Percentiles rank a stretch among this genome's conserved stretches.
Evolutionary conservation across 352 stramenopile genomes (phyloP).

Genomic region (Phytophthora rubi): DNA sequence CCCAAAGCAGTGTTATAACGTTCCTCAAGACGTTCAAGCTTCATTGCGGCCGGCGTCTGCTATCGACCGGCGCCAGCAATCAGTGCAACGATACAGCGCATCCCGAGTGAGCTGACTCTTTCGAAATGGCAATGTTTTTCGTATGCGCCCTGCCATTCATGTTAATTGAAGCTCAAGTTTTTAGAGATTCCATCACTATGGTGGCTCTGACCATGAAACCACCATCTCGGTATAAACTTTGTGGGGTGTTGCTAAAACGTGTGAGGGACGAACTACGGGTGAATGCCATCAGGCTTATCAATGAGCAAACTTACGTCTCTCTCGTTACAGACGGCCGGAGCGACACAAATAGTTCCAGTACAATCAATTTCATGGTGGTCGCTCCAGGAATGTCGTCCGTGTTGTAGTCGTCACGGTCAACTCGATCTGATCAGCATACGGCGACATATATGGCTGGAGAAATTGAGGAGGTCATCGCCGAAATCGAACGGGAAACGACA

Average conservation of each 20-base stretch:
- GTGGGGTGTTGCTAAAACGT: background rate
- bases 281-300: slow-evolving; percentile 1
- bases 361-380: slow-evolving; percentile 8
- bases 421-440: background rate
- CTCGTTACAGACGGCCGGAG: slow-evolving; percentile 6
- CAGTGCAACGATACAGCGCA: background rate
- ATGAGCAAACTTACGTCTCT: background rate
- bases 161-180: slow-evolving; percentile 1
- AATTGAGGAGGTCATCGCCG: slow-evolving; percentile 2
- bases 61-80: background rate
- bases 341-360: slow-evolving; percentile 8
- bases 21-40: background rate
- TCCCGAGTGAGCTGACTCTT: background rate
- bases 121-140: slow-evolving; percentile 10
- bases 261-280: background rate
- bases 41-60: background rate
- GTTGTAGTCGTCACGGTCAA: slow-evolving; percentile 2
- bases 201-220: background rate
- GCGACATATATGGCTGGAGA: background rate
- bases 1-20: background rate
- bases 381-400: background rate
- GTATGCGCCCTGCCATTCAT: slow-evolving; percentile 5
- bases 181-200: slow-evolving; percentile 1
- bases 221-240: background rate
- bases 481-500: background rate